Conservation (phyloP, 208 protist genomes). For the Strigomonas culicis region DNA sequence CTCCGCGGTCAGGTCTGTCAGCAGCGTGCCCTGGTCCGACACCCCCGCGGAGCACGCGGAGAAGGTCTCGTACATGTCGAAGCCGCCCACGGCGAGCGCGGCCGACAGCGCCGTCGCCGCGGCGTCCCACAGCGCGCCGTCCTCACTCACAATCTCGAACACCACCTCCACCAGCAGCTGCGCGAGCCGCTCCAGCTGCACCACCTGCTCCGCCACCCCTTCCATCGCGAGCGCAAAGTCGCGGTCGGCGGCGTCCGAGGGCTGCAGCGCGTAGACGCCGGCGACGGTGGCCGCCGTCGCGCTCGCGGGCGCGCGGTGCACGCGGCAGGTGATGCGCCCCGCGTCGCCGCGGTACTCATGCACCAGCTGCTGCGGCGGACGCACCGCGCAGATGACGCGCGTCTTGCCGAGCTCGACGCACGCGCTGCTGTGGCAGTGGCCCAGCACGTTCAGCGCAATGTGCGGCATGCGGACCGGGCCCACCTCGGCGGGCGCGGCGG, state of each 20-base stretch:
- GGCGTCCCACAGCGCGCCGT: slow-evolving; percentile 73
- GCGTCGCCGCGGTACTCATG: slow-evolving; percentile 78
- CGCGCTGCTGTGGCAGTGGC: slow-evolving; percentile 76
- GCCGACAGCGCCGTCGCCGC: slow-evolving; percentile 55
- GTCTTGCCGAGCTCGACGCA: slow-evolving; percentile 78
- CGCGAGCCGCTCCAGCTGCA: slow-evolving; percentile 65
- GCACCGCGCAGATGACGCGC: slow-evolving; percentile 76
- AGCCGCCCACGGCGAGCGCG: slow-evolving; percentile 52
- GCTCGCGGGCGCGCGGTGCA: slow-evolving; percentile 34
- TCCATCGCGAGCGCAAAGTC: slow-evolving; percentile 72
- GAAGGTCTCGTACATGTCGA: slow-evolving; percentile 70
- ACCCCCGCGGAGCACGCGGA: slow-evolving; percentile 67
- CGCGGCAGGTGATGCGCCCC: slow-evolving; percentile 59
- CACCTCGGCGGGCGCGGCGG: too few species aligned
- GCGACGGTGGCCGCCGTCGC: slow-evolving; percentile 20
- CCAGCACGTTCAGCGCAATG: slow-evolving; percentile 61
- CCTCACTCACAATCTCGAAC: slow-evolving; percentile 69
- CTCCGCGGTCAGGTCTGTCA: slow-evolving; percentile 41
- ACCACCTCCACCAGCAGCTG: slow-evolving; percentile 75
- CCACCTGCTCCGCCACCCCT: slow-evolving; percentile 74
- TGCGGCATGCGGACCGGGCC: slow-evolving; percentile 60
- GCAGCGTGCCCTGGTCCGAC: slow-evolving; percentile 43
- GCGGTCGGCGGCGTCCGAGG: slow-evolving; percentile 20
- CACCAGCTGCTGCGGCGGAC: slow-evolving; percentile 79
- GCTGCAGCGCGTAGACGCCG: slow-evolving; percentile 10